Base-by-base conservation (phyloP, 192 early-diverging fungal species). In the Podila minutissima region DNA sequence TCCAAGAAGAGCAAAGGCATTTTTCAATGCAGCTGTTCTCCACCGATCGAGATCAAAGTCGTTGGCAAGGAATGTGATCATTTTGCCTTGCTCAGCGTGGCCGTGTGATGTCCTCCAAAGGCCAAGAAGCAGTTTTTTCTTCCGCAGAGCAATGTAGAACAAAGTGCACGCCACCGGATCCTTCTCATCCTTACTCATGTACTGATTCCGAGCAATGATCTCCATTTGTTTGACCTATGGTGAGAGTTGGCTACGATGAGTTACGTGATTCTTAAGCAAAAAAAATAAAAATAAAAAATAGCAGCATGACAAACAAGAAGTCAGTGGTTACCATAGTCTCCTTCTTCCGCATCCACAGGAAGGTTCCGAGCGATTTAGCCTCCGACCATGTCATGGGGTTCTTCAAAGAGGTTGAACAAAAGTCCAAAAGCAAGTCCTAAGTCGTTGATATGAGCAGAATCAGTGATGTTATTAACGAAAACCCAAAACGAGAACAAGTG, bases 1-100 rank as follows among this genome's bases (percentile, higher is more conserved):
- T 67, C 97, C 95, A 28, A 99, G 83, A 46, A 99, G 76, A n/a
- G 94, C 98, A 84, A 94, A 99, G 4, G 98, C 98, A 74, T 99
- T 99, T 75, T 99, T 99, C n/a, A 92, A 83, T 3, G 98, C 98
- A 0, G 97, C 96, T 19, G 91, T 96, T 71, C 89, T 91, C 98
- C 98, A 99, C 50, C 95, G 84, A 5, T 92, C 87, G 62, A 95
- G 89, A 19, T 89, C 86, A 88, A 99, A 99, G 83, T 99, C 95
- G 84, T 99, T 94, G 8, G 91, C 86, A 57, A 99, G 82, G 79
- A 99, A 99, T 41, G 89, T 88, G n/a, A 95, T 57, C 97, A 98
- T 98, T 31, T 90, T 90, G 53, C 79, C 84, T 74, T 95, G 93
- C 66, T 99, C 97, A 6, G 94, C 91, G 72, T 99, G 95, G 5